Evolutionary conservation across 2,329 filamentous ascomycete species (phyloP).

Genomic region (Colletotrichum brevisporum): DNA sequence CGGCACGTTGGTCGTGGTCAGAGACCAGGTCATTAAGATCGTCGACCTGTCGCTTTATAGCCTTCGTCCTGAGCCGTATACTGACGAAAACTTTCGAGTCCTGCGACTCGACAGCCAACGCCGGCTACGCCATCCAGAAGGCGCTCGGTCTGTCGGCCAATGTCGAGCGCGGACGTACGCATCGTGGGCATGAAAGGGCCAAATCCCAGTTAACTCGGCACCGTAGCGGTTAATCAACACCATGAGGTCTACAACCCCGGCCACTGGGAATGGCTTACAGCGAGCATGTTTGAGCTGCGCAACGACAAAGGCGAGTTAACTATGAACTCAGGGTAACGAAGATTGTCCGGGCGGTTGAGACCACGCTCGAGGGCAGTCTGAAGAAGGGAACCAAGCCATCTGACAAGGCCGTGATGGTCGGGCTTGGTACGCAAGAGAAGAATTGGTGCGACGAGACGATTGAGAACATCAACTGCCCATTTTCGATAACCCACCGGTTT

Average conservation of each 20-base stretch:
- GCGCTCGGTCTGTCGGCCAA: conserved; percentile 45
- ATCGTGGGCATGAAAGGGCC: conserved; percentile 48
- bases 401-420: conserved; percentile 45
- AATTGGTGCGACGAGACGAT: conserved; percentile 50
- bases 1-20: conserved; percentile 46
- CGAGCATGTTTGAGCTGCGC: conserved; percentile 51
- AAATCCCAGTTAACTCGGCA: conserved; percentile 43
- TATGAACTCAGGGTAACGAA: conserved; percentile 46
- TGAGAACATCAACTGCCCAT: conserved; percentile 44
- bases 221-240: conserved; percentile 41
- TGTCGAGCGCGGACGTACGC: conserved; percentile 45
- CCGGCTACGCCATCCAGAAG: conserved; percentile 45
- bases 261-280: too few species aligned
- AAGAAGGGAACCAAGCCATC: conserved; percentile 37
- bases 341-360: conserved; percentile 48
- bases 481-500: conserved; percentile 36
- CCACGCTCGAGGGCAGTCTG: conserved; percentile 46
- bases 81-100: too few species aligned
- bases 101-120: conserved; percentile 49
- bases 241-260: conserved; percentile 48
- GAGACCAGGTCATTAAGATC: conserved; percentile 48
- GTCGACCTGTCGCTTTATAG: conserved; percentile 48
- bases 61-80: too few species aligned
- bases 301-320: too few species aligned
- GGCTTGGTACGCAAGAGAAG: conserved; percentile 44